Conservation (phyloP, 257 asterid species). For the Oldenlandia corymbosa region DNA sequence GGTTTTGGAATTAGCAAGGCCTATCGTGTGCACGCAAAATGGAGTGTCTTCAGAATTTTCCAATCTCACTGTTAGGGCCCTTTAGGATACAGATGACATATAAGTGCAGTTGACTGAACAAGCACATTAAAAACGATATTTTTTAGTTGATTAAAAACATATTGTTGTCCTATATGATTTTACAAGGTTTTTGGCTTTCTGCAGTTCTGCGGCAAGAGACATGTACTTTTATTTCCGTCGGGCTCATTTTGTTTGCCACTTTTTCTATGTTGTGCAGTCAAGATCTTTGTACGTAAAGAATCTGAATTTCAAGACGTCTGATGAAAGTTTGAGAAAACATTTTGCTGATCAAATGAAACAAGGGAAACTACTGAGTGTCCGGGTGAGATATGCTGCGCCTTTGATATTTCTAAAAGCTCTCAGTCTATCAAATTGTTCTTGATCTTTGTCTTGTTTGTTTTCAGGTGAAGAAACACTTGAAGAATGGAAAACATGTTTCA, state of each 20-base stretch:
- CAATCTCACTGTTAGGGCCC: no score
- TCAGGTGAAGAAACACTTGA: conserved; percentile 82
- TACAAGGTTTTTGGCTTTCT: background rate
- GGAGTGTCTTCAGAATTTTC: no score
- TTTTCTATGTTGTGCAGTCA: conserved; percentile 46
- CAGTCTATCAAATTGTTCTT: no score
- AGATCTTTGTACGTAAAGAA: conserved; percentile 88
- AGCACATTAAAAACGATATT: no score
- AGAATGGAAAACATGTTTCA: conserved; percentile 82
- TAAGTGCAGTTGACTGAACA: background rate
- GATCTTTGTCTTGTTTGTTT: background rate
- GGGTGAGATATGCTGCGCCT: conserved; percentile 44
- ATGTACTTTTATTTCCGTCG: background rate
- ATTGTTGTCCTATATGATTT: background rate
- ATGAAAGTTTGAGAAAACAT: conserved; percentile 67
- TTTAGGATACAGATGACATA: no score
- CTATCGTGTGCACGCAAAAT: no score
- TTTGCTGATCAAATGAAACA: conserved; percentile 59
- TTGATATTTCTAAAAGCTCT: conserved; percentile 8
- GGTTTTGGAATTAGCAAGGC: no score
- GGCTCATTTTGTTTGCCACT: background rate
- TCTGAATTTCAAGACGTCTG: conserved; percentile 81
- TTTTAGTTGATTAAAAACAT: background rate
- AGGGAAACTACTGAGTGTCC: conserved; percentile 72
- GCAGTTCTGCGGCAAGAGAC: background rate